phyloP scores from a whole-genome alignment of 108 stramenopile genomes.

The Nannochloropsis gaditana region DNA sequence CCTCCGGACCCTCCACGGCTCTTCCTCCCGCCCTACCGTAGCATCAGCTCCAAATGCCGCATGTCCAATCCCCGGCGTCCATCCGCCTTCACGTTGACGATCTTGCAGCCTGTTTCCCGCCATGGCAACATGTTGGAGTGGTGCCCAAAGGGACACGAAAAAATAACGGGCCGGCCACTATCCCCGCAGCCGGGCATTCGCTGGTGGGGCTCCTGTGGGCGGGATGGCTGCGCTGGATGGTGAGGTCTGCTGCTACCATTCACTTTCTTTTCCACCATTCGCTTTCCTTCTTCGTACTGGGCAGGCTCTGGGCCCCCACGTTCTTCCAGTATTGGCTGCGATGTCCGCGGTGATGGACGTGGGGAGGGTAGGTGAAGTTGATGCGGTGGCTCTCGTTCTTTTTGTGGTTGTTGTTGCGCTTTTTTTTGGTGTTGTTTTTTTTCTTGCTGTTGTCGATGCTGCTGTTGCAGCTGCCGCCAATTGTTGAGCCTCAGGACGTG shows the following conservation, averaged over 20 bases:
- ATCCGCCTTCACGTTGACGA: conserved; percentile 27
- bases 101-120: conserved; percentile 69
- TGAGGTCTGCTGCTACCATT: no score
- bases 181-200: background rate
- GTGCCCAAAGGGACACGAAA: conserved; percentile 91
- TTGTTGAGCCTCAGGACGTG: conserved; percentile 28
- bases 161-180: conserved; percentile 57
- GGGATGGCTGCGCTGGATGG: no score
- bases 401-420: background rate
- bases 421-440: background rate
- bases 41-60: conserved; percentile 61
- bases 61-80: conserved; percentile 59
- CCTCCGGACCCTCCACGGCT: background rate
- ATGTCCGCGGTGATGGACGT: background rate
- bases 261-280: no score
- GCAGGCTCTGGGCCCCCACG: no score
- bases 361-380: background rate
- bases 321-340: no score
- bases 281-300: no score
- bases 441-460: background rate
- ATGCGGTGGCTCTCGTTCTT: background rate
- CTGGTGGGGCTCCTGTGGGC: background rate
- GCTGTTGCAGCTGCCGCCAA: background rate
- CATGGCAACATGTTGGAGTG: conserved; percentile 94
- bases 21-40: conserved; percentile 53